Evolutionary conservation across 1,139 yeast species (phyloP).

Genomic region (Kodamaea suecica): DNA sequence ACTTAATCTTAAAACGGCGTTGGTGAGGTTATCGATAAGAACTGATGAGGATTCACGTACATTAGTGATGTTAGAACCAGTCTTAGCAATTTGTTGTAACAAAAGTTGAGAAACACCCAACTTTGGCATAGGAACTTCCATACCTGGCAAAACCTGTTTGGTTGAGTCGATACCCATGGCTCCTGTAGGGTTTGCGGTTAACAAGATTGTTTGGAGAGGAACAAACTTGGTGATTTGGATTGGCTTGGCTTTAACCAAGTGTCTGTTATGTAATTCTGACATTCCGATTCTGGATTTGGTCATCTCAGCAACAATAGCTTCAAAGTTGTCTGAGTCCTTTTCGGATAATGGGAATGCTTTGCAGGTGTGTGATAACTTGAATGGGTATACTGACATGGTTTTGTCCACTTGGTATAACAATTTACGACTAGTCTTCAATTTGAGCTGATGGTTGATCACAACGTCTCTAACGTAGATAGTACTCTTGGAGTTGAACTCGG

Average conservation of each 20-base stretch:
- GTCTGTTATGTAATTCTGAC: slow-evolving; percentile 77
- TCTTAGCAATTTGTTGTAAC: slow-evolving; percentile 58
- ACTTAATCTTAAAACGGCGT: slow-evolving; percentile 69
- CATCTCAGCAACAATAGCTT: slow-evolving; percentile 39
- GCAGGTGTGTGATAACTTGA: slow-evolving; percentile 71
- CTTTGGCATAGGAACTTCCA: slow-evolving; percentile 69
- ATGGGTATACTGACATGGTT: slow-evolving; percentile 82
- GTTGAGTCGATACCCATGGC: slow-evolving; percentile 61
- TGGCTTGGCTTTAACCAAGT: slow-evolving; percentile 72
- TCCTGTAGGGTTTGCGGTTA: slow-evolving; percentile 62
- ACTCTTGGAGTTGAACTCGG: slow-evolving; percentile 57
- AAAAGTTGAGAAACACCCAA: slow-evolving; percentile 65
- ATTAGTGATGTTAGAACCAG: slow-evolving; percentile 47
- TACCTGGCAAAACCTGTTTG: slow-evolving; percentile 67
- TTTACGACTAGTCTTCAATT: slow-evolving; percentile 69
- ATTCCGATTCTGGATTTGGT: slow-evolving; percentile 69
- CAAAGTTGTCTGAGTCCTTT: slow-evolving; percentile 29
- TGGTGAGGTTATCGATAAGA: slow-evolving; percentile 25
- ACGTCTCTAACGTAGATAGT: slow-evolving; percentile 83
- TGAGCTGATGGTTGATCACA: slow-evolving; percentile 73
- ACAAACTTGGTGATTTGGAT: slow-evolving; percentile 68
- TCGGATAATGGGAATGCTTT: slow-evolving; percentile 55
- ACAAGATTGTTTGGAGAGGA: slow-evolving; percentile 62
- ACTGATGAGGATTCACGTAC: slow-evolving; percentile 82
- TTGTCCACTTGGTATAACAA: slow-evolving; percentile 70